Evolutionary conservation across 441 rosid genomes (phyloP).

Genomic region (Populus tomentosa): DNA sequence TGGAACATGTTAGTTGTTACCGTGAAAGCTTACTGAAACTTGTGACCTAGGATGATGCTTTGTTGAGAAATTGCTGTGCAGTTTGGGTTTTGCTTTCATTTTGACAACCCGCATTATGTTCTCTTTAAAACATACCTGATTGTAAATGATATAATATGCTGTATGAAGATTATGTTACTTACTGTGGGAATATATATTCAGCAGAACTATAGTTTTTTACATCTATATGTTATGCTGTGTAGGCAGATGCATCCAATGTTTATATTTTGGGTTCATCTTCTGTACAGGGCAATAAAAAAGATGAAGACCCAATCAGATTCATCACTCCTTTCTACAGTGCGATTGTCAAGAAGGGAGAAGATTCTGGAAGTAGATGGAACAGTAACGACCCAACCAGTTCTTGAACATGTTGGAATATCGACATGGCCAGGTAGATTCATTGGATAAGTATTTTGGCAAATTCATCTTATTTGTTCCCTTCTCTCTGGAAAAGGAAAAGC

Average conservation of each 20-base stretch:
- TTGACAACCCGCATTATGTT: background rate
- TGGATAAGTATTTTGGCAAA: constrained; percentile 1
- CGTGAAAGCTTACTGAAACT: background rate
- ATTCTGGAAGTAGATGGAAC: constrained; percentile 89
- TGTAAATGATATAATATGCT: background rate
- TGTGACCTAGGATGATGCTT: background rate
- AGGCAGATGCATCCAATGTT: background rate
- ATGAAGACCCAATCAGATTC: constrained; percentile 86
- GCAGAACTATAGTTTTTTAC: background rate
- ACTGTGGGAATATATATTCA: background rate
- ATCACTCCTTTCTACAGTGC: constrained; percentile 61
- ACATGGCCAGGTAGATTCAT: constrained; percentile 80
- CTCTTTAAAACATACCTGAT: background rate
- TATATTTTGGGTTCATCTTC: background rate
- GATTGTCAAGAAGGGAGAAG: constrained; percentile 59
- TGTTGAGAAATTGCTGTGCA: background rate
- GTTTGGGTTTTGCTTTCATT: background rate
- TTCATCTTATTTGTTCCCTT: background rate
- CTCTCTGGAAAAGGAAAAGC: background rate
- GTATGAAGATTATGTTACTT: background rate
- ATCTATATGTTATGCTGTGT: background rate
- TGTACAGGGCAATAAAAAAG: constrained; percentile 66
- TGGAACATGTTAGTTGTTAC: background rate
- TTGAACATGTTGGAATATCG: constrained; percentile 91
- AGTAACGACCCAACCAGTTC: constrained; percentile 92